A percentile compares a stretch with the other conserved stretches of the same genome.
These are phyloP conservation scores for Skeletonema grethae DNA, from an alignment of 108 stramenopile species.

Conservation along the genomic window DNA sequence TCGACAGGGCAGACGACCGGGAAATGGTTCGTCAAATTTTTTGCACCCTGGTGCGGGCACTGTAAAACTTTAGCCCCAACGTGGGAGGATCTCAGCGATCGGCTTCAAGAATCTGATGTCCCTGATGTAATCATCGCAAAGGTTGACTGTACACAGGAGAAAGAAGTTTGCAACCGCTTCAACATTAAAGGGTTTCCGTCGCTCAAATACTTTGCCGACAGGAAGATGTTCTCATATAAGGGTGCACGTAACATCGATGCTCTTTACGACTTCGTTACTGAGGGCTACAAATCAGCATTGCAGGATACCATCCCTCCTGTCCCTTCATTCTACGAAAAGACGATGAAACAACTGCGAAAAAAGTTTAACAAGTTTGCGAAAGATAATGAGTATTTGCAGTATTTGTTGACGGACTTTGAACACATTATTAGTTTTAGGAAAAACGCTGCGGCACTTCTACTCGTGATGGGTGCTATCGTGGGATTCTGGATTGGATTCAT, in stretches of 20 bases:
- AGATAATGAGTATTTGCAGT: constrained; percentile 37
- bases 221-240: constrained; percentile 56
- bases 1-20: constrained; percentile 54
- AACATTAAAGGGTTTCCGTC: constrained; percentile 49
- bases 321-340: constrained; percentile 34
- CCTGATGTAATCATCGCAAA: constrained; percentile 56
- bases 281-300: constrained; percentile 38
- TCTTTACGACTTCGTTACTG: constrained; percentile 45
- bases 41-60: constrained; percentile 62
- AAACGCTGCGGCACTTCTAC: constrained; percentile 54
- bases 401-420: constrained; percentile 54
- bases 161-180: constrained; percentile 52
- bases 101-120: constrained; percentile 25
- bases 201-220: constrained; percentile 61
- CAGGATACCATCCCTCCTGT: constrained; percentile 32
- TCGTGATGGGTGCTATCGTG: constrained; percentile 48
- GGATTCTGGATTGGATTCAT: constrained; percentile 38
- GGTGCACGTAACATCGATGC: constrained; percentile 40
- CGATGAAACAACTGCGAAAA: constrained; percentile 38
- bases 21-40: constrained; percentile 55
- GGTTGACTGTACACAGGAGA: constrained; percentile 52
- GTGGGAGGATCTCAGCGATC: constrained; percentile 44
- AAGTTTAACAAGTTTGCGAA: constrained; percentile 35
- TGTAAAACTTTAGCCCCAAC: constrained; percentile 49
- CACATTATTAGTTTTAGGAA: constrained; percentile 54